phyloP scores from a whole-genome alignment of 257 asterid species.

The Orobanche coerulescens region DNA sequence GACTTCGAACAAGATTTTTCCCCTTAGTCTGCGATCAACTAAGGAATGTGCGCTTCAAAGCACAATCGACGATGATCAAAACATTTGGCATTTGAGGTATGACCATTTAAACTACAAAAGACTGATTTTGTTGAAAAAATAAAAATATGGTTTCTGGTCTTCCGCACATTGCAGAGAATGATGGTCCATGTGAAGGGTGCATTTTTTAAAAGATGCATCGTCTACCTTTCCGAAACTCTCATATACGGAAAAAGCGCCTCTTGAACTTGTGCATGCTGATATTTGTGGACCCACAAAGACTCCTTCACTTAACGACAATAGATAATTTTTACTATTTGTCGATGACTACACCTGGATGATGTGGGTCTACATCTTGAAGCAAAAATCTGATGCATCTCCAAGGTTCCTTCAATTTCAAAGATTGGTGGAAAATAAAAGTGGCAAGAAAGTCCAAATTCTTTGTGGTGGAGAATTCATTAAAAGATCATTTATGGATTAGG shows the following conservation, averaged over 20 bases:
- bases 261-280: background rate
- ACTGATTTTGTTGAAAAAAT: background rate
- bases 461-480: background rate
- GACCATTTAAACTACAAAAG: background rate
- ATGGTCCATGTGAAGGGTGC: background rate
- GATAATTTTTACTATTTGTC: background rate
- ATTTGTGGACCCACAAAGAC: background rate
- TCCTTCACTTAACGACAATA: background rate
- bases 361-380: background rate
- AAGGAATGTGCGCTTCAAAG: background rate
- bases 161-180: background rate
- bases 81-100: background rate
- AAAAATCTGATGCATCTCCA: background rate
- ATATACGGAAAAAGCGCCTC: background rate
- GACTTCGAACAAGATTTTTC: background rate
- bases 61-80: background rate
- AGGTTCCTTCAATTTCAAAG: too few species aligned
- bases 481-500: background rate
- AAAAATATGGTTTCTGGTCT: background rate
- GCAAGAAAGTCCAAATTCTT: background rate
- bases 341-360: background rate
- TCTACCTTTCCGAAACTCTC: background rate
- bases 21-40: background rate
- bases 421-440: background rate
- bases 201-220: background rate